Base-by-base conservation (phyloP, 2,329 filamentous ascomycete genomes). In the Zymoseptoria pseudotritici region DNA sequence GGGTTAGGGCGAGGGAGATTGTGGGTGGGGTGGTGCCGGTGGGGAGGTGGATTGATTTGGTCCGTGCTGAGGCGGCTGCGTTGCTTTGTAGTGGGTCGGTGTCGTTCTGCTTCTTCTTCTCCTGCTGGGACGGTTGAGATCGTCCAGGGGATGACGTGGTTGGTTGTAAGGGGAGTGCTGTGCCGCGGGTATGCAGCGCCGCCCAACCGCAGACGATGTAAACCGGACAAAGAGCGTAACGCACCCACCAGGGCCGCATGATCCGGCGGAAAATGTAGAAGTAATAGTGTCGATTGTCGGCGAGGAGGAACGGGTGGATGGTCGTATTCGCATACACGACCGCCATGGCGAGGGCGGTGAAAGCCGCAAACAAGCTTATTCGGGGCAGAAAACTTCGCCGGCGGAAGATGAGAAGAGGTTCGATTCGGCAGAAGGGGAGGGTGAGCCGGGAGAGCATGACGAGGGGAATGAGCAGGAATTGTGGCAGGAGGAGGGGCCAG, bases 241-340 rank as follows among this genome's bases (percentile, higher is more conserved):
- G 67, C 13, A 73, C 56, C 67, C 69, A 71, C 60, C 64, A 66
- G 3, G 67, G 69, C 5, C 81, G 81, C 2, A 88, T 82, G 46
- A 97, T 86, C 5, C 88, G 86, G 1, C 91, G 86, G 79, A 99
- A 99, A 61, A 96, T 80, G 76, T 99, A 99, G 75, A 99, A 99
- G 73, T 96, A 88, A 77, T 96, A 99, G 74, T 99, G 94, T 2
- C 94, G 82, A 74, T 99, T 99, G 74, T 99, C 94, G 36, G 94
- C 94, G 0, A 97, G 82, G 0, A 92, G 96, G 72, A 97, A 99
- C 0, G 94, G 93, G 71, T 99, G 94, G 51, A 97, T 84, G 63
- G 96, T 88, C 36, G 94, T 99, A 80, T 97, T 97, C 80, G 83
- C 88, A 63, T 84, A 83, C 22, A 97, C 85, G 2, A 80, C 75